Evolutionary conservation across 2,329 filamentous ascomycete species (phyloP).

Genomic region (Beauveria sp.): DNA sequence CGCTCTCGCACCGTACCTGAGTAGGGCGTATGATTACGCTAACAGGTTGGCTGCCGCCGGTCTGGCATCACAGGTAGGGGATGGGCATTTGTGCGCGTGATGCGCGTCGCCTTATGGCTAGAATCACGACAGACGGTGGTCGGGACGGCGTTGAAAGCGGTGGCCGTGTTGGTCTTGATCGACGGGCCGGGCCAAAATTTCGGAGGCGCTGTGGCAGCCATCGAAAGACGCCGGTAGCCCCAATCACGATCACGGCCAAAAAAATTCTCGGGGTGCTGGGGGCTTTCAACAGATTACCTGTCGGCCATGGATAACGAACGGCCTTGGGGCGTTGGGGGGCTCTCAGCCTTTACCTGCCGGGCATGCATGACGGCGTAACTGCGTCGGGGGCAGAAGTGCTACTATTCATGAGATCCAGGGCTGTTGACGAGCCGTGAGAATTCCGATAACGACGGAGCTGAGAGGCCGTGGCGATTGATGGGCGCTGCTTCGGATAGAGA

Average conservation of each 20-base stretch:
- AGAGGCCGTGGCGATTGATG: too few species aligned
- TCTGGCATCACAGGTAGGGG: too few species aligned
- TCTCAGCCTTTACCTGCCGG: too few species aligned
- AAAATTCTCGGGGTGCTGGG: background rate
- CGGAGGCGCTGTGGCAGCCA: background rate
- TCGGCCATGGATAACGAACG: too few species aligned
- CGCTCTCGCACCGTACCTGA: background rate
- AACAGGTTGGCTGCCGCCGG: background rate
- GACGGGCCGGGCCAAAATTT: constrained; percentile 12
- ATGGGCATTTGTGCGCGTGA: background rate
- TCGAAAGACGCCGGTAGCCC: background rate
- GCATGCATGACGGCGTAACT: too few species aligned
- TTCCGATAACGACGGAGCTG: too few species aligned
- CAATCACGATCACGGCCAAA: background rate
- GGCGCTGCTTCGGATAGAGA: too few species aligned
- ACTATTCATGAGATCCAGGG: too few species aligned
- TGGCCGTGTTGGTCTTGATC: constrained; percentile 24
- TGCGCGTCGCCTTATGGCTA: background rate
- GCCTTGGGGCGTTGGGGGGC: too few species aligned
- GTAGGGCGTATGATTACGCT: background rate
- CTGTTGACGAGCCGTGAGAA: too few species aligned
- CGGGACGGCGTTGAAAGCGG: constrained; percentile 30
- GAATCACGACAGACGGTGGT: constrained; percentile 20
- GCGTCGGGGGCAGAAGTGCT: too few species aligned
- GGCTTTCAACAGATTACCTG: too few species aligned